These are phyloP conservation scores for Caloboletus inedulis DNA, from an alignment of 1,284 basidiomycete species.

Conservation along the genomic window DNA sequence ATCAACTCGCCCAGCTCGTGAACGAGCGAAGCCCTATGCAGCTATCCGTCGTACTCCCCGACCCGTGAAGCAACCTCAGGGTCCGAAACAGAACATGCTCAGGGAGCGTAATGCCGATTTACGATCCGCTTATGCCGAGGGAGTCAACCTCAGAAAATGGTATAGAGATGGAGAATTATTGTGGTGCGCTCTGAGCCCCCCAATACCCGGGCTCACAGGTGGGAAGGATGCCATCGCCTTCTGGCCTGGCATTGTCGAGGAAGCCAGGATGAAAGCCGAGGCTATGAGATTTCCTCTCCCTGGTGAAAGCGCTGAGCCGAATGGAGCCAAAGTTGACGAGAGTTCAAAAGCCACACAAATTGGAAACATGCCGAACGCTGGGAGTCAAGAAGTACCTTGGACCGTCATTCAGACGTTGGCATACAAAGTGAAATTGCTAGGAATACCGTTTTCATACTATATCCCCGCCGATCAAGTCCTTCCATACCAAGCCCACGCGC, in stretches of 20 bases:
- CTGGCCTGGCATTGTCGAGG: constrained; percentile 72
- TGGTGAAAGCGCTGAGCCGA: constrained; percentile 5
- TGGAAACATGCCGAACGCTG: constrained; percentile 9
- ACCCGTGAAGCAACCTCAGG: constrained; percentile 36
- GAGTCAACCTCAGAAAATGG: constrained; percentile 44
- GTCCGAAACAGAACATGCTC: constrained; percentile 49
- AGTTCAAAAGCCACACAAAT: constrained; percentile 5
- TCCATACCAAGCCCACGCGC: constrained; percentile 67
- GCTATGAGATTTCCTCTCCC: constrained; percentile 15
- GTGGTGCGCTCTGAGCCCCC: constrained; percentile 60
- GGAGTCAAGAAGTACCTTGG: constrained; percentile 44
- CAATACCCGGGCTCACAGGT: constrained; percentile 44
- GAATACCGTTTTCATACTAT: constrained; percentile 44
- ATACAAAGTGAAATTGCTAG: constrained; percentile 66
- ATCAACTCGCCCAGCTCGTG: constrained; percentile 17
- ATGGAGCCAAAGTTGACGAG: constrained; percentile 1
- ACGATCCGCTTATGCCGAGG: constrained; percentile 44
- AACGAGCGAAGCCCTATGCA: constrained; percentile 46
- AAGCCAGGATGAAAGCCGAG: constrained; percentile 47
- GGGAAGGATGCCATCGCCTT: constrained; percentile 49
- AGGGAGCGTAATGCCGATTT: constrained; percentile 61
- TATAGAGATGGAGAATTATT: constrained; percentile 69
- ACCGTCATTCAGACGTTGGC: constrained; percentile 50
- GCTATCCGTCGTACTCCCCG: constrained; percentile 53
- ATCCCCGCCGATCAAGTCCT: constrained; percentile 55